These are phyloP conservation scores for Neofusicoccum laricinum DNA, from an alignment of 2,329 filamentous ascomycete species.

Conservation along the genomic window DNA sequence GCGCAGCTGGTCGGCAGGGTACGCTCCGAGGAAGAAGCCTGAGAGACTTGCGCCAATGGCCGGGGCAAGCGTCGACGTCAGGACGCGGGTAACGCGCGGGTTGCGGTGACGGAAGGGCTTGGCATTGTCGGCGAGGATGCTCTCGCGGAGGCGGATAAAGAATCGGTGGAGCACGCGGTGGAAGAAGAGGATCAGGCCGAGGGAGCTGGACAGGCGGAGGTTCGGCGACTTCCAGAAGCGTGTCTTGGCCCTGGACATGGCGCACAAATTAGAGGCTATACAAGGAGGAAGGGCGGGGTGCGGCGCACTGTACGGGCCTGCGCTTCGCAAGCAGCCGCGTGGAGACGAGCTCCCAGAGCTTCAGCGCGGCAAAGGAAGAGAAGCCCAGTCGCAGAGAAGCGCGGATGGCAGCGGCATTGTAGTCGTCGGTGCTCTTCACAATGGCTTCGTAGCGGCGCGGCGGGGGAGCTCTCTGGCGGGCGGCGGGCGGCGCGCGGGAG, in stretches of 20 bases:
- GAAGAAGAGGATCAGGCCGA: slow-evolving; percentile 81
- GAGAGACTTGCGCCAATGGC: slow-evolving; percentile 88
- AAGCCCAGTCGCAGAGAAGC: slow-evolving; percentile 45
- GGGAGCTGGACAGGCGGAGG: slow-evolving; percentile 73
- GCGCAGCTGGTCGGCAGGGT: slow-evolving; percentile 67
- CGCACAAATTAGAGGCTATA: background rate
- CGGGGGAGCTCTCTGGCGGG: slow-evolving; percentile 53
- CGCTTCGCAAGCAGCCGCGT: slow-evolving; percentile 33
- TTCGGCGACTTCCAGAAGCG: slow-evolving; percentile 58
- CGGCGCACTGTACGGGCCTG: slow-evolving; percentile 24
- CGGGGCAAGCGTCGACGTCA: slow-evolving; percentile 82
- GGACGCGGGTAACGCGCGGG: slow-evolving; percentile 66
- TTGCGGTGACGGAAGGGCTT: slow-evolving; percentile 80
- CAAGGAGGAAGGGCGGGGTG: background rate
- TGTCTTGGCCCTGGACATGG: slow-evolving; percentile 22
- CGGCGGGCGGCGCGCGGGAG: slow-evolving; percentile 60
- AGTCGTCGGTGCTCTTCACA: slow-evolving; percentile 45
- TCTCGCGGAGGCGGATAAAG: slow-evolving; percentile 73
- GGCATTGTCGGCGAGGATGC: slow-evolving; percentile 76
- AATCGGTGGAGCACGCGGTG: slow-evolving; percentile 90
- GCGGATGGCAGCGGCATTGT: slow-evolving; percentile 48
- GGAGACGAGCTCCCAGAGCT: slow-evolving; percentile 45
- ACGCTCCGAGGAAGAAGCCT: slow-evolving; percentile 77
- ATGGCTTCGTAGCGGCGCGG: slow-evolving; percentile 53
- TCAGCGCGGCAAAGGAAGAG: slow-evolving; percentile 42